Evolutionary conservation across 192 early-diverging fungal species (phyloP).

Genomic region (Entrophospora sp.): DNA sequence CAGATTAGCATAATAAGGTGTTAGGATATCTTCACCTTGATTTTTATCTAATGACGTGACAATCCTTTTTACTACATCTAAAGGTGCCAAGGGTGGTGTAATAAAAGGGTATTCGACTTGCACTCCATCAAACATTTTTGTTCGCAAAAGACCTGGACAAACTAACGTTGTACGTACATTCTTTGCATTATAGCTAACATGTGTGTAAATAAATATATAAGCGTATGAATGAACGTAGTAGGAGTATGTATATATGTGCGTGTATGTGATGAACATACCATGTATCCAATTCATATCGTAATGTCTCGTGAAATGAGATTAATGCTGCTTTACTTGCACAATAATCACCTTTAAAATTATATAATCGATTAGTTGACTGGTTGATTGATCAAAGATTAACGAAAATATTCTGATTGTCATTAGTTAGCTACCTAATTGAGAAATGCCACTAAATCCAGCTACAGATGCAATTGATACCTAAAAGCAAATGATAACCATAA

Average conservation of each 20-base stretch:
- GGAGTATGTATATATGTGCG: too few relatives aligned
- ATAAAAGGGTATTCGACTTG: constrained; percentile 46
- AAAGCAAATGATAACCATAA: too few relatives aligned
- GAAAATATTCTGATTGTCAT: too few relatives aligned
- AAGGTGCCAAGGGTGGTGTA: constrained; percentile 50
- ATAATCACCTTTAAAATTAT: constrained; percentile 50
- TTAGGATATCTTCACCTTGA: constrained; percentile 38
- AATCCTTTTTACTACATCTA: constrained; percentile 50
- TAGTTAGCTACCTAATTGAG: constrained; percentile 4
- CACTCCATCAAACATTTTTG: constrained; percentile 65
- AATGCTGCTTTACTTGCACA: constrained; percentile 73
- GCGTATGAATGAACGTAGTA: too few relatives aligned
- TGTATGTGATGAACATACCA: too few relatives aligned
- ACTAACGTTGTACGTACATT: constrained; percentile 63
- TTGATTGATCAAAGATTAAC: too few relatives aligned
- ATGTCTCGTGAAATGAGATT: constrained; percentile 58
- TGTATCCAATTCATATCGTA: constrained; percentile 61
- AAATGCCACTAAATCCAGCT: constrained; percentile 25
- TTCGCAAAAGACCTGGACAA: constrained; percentile 61
- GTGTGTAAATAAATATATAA: constrained; percentile 14
- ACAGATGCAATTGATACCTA: constrained; percentile 37
- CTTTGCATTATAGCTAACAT: constrained; percentile 44
- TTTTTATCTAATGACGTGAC: constrained; percentile 47
- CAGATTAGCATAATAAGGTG: constrained; percentile 31
- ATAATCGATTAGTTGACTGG: too few relatives aligned